Conservation (phyloP, 768 basidiomycete genomes). For the Macrocybe gigantea region DNA sequence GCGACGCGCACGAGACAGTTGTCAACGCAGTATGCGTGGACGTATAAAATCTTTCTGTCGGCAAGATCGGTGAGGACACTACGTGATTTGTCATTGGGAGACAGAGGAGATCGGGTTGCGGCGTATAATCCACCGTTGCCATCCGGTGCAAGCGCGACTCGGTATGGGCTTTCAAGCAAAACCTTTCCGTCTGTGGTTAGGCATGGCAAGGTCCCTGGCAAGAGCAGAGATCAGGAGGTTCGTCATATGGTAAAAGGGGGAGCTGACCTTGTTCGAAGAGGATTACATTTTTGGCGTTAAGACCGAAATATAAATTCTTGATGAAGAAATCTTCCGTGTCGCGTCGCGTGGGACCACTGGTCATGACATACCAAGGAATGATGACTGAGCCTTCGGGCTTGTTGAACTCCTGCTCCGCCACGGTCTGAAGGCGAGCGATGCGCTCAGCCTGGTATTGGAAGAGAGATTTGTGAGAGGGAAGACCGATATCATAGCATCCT, state of each 20-base stretch:
- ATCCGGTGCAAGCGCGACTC: conserved; percentile 92
- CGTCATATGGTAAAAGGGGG: not conserved
- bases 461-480: conserved; percentile 88
- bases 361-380: conserved; percentile 99
- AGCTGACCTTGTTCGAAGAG: conserved; percentile 92
- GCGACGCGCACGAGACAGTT: conserved; percentile 98
- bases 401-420: conserved; percentile 55
- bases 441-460: conserved; percentile 99
- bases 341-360: conserved; percentile 87
- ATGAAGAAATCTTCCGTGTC: conserved; percentile 86
- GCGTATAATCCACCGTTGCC: conserved; percentile 98
- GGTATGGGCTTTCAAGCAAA: conserved; percentile 71
- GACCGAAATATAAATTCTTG: conserved; percentile 74
- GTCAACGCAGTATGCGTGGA: conserved; percentile 97
- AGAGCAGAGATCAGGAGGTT: conserved; percentile 2
- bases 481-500: conserved; percentile 95
- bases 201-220: conserved; percentile 88
- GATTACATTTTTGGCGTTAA: conserved; percentile 73
- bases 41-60: conserved; percentile 71
- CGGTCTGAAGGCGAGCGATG: conserved; percentile 73
- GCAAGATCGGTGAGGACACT: conserved; percentile 84
- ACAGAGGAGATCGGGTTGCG: conserved; percentile 77
- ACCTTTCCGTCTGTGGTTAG: conserved; percentile 93
- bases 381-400: conserved; percentile 57
- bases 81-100: conserved; percentile 45